Evolutionary conservation across 2,329 filamentous ascomycete species (phyloP).

Genomic region (Magnaporthiopsis rhizophila): DNA sequence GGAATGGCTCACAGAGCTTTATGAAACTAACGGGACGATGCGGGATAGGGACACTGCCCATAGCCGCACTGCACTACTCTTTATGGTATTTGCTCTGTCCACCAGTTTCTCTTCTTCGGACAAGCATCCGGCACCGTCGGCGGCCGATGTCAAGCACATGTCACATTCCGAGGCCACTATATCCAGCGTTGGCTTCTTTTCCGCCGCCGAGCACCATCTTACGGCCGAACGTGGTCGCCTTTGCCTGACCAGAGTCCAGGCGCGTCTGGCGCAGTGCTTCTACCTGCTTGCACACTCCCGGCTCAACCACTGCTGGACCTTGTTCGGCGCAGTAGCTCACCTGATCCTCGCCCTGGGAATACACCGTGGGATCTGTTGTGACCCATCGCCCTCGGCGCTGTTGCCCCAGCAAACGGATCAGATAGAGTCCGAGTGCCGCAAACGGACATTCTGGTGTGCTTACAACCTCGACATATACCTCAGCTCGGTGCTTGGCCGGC

Average conservation of each 20-base stretch:
- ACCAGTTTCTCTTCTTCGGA: constrained; percentile 1
- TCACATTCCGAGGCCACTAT: not conserved
- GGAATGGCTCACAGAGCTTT: constrained; percentile 35
- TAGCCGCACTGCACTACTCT: constrained; percentile 25
- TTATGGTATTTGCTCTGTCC: constrained; percentile 40
- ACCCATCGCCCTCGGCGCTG: constrained; percentile 12
- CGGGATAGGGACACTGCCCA: constrained; percentile 28
- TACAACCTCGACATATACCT: constrained; percentile 59
- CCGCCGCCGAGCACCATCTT: constrained; percentile 28
- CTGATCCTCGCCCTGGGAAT: constrained; percentile 31
- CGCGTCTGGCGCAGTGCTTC: constrained; percentile 32
- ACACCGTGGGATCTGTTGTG: constrained; percentile 22
- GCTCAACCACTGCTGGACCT: constrained; percentile 38
- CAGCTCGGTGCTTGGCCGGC: constrained; percentile 52
- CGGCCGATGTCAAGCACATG: not conserved
- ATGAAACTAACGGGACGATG: constrained; percentile 33
- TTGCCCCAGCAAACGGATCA: constrained; percentile 10
- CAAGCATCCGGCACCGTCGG: not conserved
- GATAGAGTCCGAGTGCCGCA: constrained; percentile 30
- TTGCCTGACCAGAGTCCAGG: constrained; percentile 31
- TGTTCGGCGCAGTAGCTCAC: constrained; percentile 34
- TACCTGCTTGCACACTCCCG: constrained; percentile 36
- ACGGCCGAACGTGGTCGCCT: constrained; percentile 29
- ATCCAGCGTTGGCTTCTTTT: constrained; percentile 22
- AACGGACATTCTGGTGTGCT: constrained; percentile 52